Evolutionary conservation across 1,139 yeast genomes (phyloP).

Genomic region (Candida sp.): DNA sequence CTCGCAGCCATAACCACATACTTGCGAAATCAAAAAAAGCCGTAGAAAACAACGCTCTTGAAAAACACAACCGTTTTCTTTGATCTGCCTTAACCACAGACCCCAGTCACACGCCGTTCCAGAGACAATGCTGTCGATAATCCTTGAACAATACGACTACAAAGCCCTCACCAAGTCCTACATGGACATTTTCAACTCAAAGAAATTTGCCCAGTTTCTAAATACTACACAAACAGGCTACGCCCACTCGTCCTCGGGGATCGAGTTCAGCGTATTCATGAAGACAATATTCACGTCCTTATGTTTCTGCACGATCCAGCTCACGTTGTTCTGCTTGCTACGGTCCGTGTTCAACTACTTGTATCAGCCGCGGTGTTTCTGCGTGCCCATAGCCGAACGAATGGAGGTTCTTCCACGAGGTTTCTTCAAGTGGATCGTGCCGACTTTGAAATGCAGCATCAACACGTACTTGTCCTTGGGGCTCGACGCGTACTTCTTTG

Average conservation of each 20-base stretch:
- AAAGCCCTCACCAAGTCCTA: constrained; percentile 27
- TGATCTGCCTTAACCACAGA: no score
- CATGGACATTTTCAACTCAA: constrained; percentile 30
- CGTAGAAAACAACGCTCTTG: no score
- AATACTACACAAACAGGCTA: constrained; percentile 63
- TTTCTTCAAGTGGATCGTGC: constrained; percentile 52
- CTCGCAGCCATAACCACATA: no score
- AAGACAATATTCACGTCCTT: constrained; percentile 56
- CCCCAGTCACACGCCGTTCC: not conserved
- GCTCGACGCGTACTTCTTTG: constrained; percentile 67
- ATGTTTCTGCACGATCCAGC: constrained; percentile 54
- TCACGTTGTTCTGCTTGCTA: constrained; percentile 54
- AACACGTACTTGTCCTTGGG: constrained; percentile 54
- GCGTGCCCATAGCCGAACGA: constrained; percentile 41
- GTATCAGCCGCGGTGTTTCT: constrained; percentile 61
- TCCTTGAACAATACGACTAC: constrained; percentile 24
- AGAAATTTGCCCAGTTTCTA: constrained; percentile 41
- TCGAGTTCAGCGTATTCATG: constrained; percentile 41
- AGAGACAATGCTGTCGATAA: constrained; percentile 9
- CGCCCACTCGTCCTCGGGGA: constrained; percentile 49
- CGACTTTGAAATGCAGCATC: constrained; percentile 41
- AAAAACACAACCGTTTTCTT: no score
- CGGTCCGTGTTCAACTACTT: constrained; percentile 49
- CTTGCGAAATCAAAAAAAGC: no score
- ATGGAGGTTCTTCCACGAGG: constrained; percentile 42